These are phyloP conservation scores for Elaeis guineensis DNA, from an alignment of 176 grass and related monocot genomes.

Conservation along the genomic window DNA sequence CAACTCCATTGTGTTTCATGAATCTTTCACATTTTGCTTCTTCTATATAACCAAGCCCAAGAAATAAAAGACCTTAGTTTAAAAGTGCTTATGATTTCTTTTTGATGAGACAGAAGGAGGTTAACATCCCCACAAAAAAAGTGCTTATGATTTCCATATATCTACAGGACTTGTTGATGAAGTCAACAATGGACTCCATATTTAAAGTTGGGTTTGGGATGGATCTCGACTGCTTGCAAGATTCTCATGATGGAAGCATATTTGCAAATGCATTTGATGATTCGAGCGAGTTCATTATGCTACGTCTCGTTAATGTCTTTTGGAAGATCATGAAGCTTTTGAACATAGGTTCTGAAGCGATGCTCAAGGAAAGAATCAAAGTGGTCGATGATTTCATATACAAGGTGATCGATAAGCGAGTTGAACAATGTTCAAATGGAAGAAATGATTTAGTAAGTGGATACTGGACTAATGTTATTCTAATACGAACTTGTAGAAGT, in stretches of 20 bases:
- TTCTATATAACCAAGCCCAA: no score
- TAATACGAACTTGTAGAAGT: neutral
- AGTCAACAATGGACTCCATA: constrained; percentile 62
- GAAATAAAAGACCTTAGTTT: no score
- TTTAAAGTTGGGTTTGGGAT: constrained; percentile 43
- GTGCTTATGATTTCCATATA: neutral
- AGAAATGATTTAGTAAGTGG: constrained; percentile 12
- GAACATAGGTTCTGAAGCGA: constrained; percentile 33
- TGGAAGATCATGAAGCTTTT: constrained; percentile 43
- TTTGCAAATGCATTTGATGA: constrained; percentile 67
- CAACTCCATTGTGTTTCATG: no score
- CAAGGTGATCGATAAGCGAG: constrained; percentile 22
- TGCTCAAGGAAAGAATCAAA: constrained; percentile 27
- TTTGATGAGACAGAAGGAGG: no score
- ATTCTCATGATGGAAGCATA: constrained; percentile 16
- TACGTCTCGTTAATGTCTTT: constrained; percentile 38
- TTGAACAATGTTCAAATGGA: constrained; percentile 14
- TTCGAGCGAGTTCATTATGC: constrained; percentile 38
- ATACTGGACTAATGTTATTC: no score
- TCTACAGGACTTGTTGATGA: constrained; percentile 31
- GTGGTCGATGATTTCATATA: constrained; percentile 45
- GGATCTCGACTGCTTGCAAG: constrained; percentile 35
- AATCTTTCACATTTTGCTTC: no score
- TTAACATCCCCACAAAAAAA: no score
- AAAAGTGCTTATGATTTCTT: no score